Base-by-base conservation (phyloP, 495 filamentous ascomycete species). In the Penicillium cosmopolitanum region DNA sequence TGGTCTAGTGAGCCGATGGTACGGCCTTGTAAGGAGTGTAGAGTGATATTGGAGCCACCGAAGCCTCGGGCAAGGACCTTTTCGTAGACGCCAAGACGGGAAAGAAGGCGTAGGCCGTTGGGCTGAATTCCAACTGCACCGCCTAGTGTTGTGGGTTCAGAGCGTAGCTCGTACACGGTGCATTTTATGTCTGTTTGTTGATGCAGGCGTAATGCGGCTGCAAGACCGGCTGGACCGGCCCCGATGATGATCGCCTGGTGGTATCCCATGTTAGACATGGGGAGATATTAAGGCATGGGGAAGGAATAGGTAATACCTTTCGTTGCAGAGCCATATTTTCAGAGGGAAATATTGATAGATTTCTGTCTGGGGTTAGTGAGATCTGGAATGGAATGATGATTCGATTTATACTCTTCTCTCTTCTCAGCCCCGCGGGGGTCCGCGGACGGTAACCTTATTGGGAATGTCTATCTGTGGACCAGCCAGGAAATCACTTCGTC, bases 201-300 rank as follows among this genome's bases (percentile, higher is more conserved):
- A 4, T 73, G 60, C 0, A 74, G 63, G 25, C 66, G 65, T 0
- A 77, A 61, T 2, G 72, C 73, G 8, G 68, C 55, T 50, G 67
- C 63, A 3, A 75, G 65, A 13, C 71, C 71, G 2, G 67, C 69
- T 3, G 70, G 71, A 5, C 86, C 86, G 4, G 82, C 86, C 25
- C 87, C 86, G 31, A 87, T 78, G 19, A 89, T 80, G 18, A 87
- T 73, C 47, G 61, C 64, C 66, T 69, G 36, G 18, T 31, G 53
- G 15, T 12, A 46, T 21, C 19, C 19, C 19, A 21, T 47, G 19
- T 19, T 59, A 31, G 53, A 51, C 12, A 15, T 16, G 15, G 11
- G 28, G 8, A 42, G 3, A 2, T 10, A 48, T 19, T 5, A 35
- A 8, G 38, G 40, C 23, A n/a, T 38, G 47, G 18, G 16, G 28